A percentile compares a stretch with the other conserved stretches of the same genome.
phyloP scores from a whole-genome alignment of 2,329 filamentous ascomycete genomes.

The Aspergillus fischeri region DNA sequence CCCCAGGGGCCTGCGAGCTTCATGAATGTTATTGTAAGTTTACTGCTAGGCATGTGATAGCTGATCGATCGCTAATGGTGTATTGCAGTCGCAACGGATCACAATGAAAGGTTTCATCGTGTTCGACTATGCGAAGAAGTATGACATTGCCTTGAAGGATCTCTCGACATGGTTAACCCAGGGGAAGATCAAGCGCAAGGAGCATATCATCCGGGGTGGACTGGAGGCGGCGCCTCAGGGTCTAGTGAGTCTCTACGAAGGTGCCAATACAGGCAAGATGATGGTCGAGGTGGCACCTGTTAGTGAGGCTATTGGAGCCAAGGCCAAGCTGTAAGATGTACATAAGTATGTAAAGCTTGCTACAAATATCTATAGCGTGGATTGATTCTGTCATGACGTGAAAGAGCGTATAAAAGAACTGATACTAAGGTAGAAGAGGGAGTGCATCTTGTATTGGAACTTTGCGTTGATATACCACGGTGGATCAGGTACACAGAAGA shows the following conservation, averaged over 20 bases:
- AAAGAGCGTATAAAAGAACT: not conserved
- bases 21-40: constrained; percentile 38
- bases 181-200: constrained; percentile 67
- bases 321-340: constrained; percentile 38
- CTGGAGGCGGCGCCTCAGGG: constrained; percentile 60
- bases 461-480: too few relatives aligned
- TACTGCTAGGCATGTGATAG: not conserved
- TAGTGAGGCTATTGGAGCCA: constrained; percentile 29
- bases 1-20: constrained; percentile 53
- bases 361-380: not conserved
- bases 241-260: constrained; percentile 62
- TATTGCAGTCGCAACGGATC: constrained; percentile 31
- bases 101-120: constrained; percentile 70
- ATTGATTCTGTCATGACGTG: not conserved
- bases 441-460: too few relatives aligned
- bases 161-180: constrained; percentile 65
- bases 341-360: not conserved
- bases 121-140: constrained; percentile 61
- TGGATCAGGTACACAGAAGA: too few relatives aligned
- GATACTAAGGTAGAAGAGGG: too few relatives aligned
- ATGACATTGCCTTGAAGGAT: constrained; percentile 55
- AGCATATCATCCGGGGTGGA: constrained; percentile 68
- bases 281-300: constrained; percentile 43
- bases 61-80: constrained; percentile 10
- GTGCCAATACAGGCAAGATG: constrained; percentile 66